Conservation (phyloP, 306 rosid species). For the Lathyrus sativus region DNA sequence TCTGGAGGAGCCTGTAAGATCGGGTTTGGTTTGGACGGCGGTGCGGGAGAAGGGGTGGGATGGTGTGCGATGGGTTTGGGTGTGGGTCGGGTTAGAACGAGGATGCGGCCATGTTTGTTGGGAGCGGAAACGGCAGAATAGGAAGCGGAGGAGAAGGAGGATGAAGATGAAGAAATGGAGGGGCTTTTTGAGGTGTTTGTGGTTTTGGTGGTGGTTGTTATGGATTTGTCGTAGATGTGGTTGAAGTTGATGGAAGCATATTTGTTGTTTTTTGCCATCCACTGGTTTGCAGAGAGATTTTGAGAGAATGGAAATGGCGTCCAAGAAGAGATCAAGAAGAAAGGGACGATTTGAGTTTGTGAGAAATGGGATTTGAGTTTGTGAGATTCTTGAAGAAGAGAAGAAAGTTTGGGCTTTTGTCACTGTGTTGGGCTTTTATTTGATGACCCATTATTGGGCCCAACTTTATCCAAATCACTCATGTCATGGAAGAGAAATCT, state of each 20-base stretch:
- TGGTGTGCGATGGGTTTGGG: constrained; percentile 45
- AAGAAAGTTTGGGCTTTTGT: background rate
- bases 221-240: constrained; percentile 67
- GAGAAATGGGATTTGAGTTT: background rate
- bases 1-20: constrained; percentile 34
- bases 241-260: constrained; percentile 76
- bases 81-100: constrained; percentile 68
- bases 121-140: constrained; percentile 69
- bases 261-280: constrained; percentile 88
- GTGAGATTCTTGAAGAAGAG: background rate
- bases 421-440: background rate
- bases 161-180: constrained; percentile 43
- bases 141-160: constrained; percentile 53
- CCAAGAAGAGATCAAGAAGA: background rate
- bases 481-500: too few species aligned
- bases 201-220: constrained; percentile 28
- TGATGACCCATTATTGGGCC: background rate
- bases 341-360: background rate
- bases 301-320: background rate
- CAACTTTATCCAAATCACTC: too few species aligned
- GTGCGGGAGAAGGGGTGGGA: constrained; percentile 27
- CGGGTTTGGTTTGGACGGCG: constrained; percentile 17
- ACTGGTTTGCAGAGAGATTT: constrained; percentile 39
- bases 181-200: constrained; percentile 41
- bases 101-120: constrained; percentile 80